Conservation (phyloP, 176 grass and related monocot species). For the Carex pumila region DNA sequence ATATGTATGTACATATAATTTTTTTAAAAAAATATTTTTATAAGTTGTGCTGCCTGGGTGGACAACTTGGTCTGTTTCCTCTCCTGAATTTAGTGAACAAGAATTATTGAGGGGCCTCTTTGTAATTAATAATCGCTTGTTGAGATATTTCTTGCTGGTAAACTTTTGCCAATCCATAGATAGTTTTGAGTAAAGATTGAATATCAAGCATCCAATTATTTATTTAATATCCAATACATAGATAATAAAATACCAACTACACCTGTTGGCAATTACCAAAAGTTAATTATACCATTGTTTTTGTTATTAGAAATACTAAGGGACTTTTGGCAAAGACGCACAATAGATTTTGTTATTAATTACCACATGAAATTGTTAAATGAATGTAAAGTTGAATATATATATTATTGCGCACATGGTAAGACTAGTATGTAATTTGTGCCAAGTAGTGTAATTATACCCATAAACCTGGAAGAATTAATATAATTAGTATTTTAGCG, state of each 20-base stretch:
- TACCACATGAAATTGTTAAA: not conserved
- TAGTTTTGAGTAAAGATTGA: not conserved
- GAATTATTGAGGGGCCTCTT: slow-evolving; percentile 15
- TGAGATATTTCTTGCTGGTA: not conserved
- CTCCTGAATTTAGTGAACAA: slow-evolving; percentile 19
- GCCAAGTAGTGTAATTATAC: not conserved
- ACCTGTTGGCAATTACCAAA: not conserved
- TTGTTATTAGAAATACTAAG: not conserved
- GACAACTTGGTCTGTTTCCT: slow-evolving; percentile 15
- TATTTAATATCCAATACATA: not conserved
- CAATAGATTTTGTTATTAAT: not conserved
- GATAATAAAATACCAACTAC: not conserved
- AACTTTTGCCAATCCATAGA: not conserved
- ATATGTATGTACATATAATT: too few species aligned
- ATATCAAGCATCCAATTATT: too few species aligned
- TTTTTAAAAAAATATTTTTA: not conserved
- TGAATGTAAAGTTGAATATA: not conserved
- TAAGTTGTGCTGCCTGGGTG: not conserved
- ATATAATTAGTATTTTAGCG: not conserved
- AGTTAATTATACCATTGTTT: not conserved
- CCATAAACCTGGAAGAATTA: not conserved
- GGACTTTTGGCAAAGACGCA: not conserved
- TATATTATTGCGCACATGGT: not conserved
- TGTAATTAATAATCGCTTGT: slow-evolving; percentile 12
- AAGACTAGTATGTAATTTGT: not conserved